Evolutionary conservation across 352 stramenopile genomes (phyloP).

Genomic region (Pythium dissimile): DNA sequence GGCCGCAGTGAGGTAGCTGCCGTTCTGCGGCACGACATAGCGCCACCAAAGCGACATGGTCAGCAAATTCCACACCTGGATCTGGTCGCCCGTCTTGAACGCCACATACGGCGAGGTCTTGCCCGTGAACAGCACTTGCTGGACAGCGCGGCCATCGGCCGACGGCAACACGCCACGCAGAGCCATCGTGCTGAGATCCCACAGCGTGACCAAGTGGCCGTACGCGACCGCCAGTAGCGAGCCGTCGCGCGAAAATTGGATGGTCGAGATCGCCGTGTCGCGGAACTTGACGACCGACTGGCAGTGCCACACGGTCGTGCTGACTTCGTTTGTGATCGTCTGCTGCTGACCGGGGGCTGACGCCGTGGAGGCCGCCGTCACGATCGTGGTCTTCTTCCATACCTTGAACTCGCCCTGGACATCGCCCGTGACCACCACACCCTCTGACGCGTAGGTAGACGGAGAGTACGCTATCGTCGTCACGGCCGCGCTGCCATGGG

Average conservation of each 20-base stretch:
- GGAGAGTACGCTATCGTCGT: conserved; percentile 59
- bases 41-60: conserved; percentile 67
- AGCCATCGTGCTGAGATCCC: conserved; percentile 73
- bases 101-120: conserved; percentile 60
- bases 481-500: conserved; percentile 52
- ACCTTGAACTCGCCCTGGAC: conserved; percentile 75
- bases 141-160: conserved; percentile 48
- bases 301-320: conserved; percentile 58
- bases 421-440: conserved; percentile 65
- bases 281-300: conserved; percentile 78
- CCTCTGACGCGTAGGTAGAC: conserved; percentile 16
- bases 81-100: conserved; percentile 41
- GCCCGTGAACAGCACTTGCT: conserved; percentile 58
- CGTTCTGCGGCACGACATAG: conserved; percentile 44
- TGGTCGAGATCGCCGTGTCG: conserved; percentile 56
- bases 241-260: conserved; percentile 70
- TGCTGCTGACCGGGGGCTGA: conserved; percentile 8
- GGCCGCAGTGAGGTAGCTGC: conserved; percentile 31
- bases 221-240: conserved; percentile 86
- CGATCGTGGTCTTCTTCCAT: conserved; percentile 50
- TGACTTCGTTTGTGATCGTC: conserved; percentile 18
- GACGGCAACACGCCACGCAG: conserved; percentile 74
- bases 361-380: conserved; percentile 10
- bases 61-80: conserved; percentile 81
- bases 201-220: conserved; percentile 76